Conservation (phyloP, 371 early-diverging fungal genomes). For the Rhizomucor miehei region DNA sequence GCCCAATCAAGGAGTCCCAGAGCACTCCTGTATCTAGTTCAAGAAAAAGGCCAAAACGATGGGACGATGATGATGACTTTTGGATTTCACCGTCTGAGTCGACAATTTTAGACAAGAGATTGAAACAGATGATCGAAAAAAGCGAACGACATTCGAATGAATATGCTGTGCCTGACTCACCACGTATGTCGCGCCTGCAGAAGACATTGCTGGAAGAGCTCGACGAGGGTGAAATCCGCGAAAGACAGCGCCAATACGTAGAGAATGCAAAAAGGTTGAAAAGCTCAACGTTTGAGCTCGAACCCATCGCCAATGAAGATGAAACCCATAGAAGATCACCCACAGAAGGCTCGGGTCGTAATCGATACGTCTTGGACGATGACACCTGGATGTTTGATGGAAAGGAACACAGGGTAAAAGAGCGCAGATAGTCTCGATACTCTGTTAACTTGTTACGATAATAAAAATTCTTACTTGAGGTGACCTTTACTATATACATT, state of each 20-base stretch:
- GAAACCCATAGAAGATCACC: background rate
- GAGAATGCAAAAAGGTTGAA: too few relatives aligned
- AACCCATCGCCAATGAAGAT: constrained; percentile 1
- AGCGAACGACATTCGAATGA: too few relatives aligned
- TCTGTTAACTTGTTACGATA: background rate
- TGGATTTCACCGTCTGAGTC: background rate
- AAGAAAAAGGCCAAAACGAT: background rate
- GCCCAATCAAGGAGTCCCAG: background rate
- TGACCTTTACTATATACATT: too few relatives aligned
- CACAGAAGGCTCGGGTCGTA: background rate
- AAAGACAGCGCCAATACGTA: too few relatives aligned
- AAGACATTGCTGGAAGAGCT: too few relatives aligned
- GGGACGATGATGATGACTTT: constrained; percentile 8
- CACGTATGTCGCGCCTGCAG: too few relatives aligned
- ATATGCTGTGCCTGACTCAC: too few relatives aligned
- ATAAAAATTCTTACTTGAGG: too few relatives aligned
- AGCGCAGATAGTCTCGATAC: background rate
- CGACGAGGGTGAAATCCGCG: too few relatives aligned
- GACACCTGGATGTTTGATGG: constrained; percentile 18
- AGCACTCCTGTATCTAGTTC: background rate
- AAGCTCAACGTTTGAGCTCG: too few relatives aligned
- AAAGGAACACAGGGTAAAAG: constrained; percentile 11
- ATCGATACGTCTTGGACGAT: constrained; percentile 9
- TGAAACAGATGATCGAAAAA: too few relatives aligned
- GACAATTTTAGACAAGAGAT: too few relatives aligned